Conservation (phyloP, 2,329 filamentous ascomycete genomes). For the Cladosporium oxysporum region DNA sequence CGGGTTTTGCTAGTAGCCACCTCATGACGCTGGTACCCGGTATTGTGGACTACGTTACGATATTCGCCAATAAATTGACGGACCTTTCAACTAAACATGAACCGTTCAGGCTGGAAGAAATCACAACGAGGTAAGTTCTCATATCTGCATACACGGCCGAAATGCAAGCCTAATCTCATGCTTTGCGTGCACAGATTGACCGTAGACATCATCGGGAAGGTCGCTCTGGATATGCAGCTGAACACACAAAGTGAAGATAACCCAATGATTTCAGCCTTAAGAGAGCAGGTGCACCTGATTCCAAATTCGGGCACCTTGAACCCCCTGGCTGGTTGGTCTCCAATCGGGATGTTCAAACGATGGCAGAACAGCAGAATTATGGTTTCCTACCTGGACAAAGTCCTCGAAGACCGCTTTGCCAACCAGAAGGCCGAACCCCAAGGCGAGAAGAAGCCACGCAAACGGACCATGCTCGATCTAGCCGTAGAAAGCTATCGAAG, state of each 20-base stretch:
- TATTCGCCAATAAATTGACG: constrained; percentile 39
- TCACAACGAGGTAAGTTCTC: constrained; percentile 33
- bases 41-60: constrained; percentile 39
- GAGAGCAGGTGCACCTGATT: constrained; percentile 30
- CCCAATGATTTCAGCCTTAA: constrained; percentile 40
- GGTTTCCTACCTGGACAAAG: constrained; percentile 30
- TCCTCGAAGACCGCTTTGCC: constrained; percentile 38
- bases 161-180: background rate
- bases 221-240: constrained; percentile 42
- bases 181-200: constrained; percentile 32
- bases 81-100: constrained; percentile 38
- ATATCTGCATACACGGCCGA: background rate
- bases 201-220: constrained; percentile 46
- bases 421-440: constrained; percentile 24
- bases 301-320: constrained; percentile 25
- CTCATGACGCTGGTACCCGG: constrained; percentile 42
- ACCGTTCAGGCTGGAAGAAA: constrained; percentile 44
- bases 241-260: constrained; percentile 38
- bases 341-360: constrained; percentile 24
- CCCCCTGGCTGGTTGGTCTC: constrained; percentile 26
- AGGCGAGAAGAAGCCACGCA: constrained; percentile 20
- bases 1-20: constrained; percentile 42
- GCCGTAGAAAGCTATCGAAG: constrained; percentile 40
- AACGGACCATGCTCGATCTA: constrained; percentile 32
- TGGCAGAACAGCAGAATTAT: constrained; percentile 30